Evolutionary conservation across 208 protist genomes (phyloP).

Genomic region (Phytomonas serpens): DNA sequence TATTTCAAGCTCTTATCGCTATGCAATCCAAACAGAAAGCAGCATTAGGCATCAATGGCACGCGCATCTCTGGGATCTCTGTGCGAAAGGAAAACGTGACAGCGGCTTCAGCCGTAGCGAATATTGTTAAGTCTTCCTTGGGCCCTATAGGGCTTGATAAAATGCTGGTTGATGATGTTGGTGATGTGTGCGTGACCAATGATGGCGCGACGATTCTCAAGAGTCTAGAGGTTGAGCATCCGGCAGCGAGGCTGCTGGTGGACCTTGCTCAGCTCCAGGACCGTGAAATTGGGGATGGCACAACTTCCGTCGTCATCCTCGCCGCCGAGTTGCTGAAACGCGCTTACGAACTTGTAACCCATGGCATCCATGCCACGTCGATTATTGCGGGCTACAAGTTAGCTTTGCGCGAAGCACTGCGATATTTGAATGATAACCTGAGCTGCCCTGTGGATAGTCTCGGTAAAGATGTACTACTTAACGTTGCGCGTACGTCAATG

Average conservation of each 20-base stretch:
- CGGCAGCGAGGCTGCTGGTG: conserved; percentile 96
- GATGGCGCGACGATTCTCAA: conserved; percentile 98
- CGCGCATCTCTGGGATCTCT: conserved; percentile 91
- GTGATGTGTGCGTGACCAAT: conserved; percentile 99
- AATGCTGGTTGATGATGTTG: conserved; percentile 99
- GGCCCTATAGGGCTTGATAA: conserved; percentile 99
- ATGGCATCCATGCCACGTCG: conserved; percentile 98
- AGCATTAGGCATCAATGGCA: conserved; percentile 92
- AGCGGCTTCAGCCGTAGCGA: conserved; percentile 95
- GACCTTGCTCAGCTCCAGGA: conserved; percentile 99
- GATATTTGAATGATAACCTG: conserved; percentile 94
- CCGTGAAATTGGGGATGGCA: conserved; percentile 99
- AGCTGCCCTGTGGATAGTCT: conserved; percentile 80
- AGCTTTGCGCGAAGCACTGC: conserved; percentile 93
- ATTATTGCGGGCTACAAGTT: conserved; percentile 98
- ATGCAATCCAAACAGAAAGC: conserved; percentile 88
- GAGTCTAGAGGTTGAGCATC: conserved; percentile 92
- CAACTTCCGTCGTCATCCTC: conserved; percentile 99
- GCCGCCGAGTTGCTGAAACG: conserved; percentile 98
- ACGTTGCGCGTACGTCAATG: conserved; percentile 98
- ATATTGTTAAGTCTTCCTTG: conserved; percentile 99
- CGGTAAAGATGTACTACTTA: conserved; percentile 93
- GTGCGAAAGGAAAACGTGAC: conserved; percentile 97
- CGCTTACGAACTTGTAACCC: conserved; percentile 95
- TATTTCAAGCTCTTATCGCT: neutral